Evolutionary conservation across 148 eudicot genomes (phyloP), one percentile per base, ranked within the genome.

Genomic region (Limonium bicolor): DNA sequence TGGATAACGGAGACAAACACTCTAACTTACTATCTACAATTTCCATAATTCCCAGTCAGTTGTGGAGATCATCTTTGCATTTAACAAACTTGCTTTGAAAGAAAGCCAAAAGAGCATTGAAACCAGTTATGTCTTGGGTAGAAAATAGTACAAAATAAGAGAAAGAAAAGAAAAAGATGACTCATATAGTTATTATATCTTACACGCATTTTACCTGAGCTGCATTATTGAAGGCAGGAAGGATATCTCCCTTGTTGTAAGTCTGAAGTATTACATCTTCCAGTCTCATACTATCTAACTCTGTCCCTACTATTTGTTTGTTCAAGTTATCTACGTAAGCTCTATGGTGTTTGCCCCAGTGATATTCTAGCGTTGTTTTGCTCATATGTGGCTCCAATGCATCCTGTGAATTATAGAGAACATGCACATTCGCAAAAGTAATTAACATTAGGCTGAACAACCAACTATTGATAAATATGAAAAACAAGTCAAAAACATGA

Each of bases 381-480:
- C 81, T 81, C 93, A 86, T 86, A 62, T 81, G 75, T 45, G 93
- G 93, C 63, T 81, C 93, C 77, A 86, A 42, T 19, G 93, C 84
- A 68, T 78, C 70, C 93, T 81, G 62, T 32, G 6, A 11, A 28
- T 27, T 1, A 7, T 10, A 29, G 7, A 20, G 14, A 21, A 31
- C n/a, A n/a, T n/a, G n/a, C 15, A 17, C 6, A 27, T 37, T 32
- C 46, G 23, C n/a, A 50, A 37, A 16, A 55, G 17, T 29, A 36
- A 24, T 17, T 16, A 2, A 46, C 12, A 40, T 14, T 16, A 29
- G n/a, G n/a, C 14, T 41, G 20, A 1, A 24, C 23, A 32, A 41
- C 21, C 6, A 24, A 23, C n/a, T 40, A n/a, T 0, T 39, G 20
- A 11, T 7, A 20, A 11, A 27, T 6, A 31, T 11, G 15, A 5